These are phyloP conservation scores for Mucor circinelloides DNA, from an alignment of 371 early-diverging fungal genomes.

Conservation along the genomic window DNA sequence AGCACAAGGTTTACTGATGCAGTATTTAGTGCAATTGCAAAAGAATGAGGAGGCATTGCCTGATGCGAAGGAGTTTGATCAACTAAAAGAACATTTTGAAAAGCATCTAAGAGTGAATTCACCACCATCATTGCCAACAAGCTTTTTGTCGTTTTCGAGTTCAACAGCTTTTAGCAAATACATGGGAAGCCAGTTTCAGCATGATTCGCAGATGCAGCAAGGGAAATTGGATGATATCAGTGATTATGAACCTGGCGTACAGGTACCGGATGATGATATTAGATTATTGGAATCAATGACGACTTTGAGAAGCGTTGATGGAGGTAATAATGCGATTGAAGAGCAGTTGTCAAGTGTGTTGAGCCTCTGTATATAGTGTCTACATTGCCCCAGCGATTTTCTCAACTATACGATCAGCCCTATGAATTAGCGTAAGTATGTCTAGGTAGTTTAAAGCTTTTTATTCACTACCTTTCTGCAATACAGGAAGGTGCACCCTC, in stretches of 20 bases:
- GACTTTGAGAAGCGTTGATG: constrained; percentile 44
- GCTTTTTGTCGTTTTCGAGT: constrained; percentile 43
- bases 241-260: constrained; percentile 51
- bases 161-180: constrained; percentile 46
- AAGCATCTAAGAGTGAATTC: constrained; percentile 57
- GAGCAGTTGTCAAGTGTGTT: neutral
- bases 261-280: constrained; percentile 51
- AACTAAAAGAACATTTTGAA: constrained; percentile 82
- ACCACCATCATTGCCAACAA: constrained; percentile 44
- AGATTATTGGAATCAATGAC: constrained; percentile 53
- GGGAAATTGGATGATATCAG: constrained; percentile 54
- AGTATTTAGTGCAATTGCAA: constrained; percentile 69
- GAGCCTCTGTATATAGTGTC: constrained; percentile 46
- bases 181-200: constrained; percentile 35
- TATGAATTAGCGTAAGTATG: constrained; percentile 46
- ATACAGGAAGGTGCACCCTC: constrained; percentile 67
- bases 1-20: neutral
- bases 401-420: constrained; percentile 73
- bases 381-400: constrained; percentile 66
- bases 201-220: constrained; percentile 26
- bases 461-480: neutral
- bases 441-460: neutral
- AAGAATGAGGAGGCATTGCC: constrained; percentile 70
- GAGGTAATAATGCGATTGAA: constrained; percentile 20
- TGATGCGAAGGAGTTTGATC: constrained; percentile 83